Conservation (phyloP, 495 filamentous ascomycete species). For the Collariella sp. region DNA sequence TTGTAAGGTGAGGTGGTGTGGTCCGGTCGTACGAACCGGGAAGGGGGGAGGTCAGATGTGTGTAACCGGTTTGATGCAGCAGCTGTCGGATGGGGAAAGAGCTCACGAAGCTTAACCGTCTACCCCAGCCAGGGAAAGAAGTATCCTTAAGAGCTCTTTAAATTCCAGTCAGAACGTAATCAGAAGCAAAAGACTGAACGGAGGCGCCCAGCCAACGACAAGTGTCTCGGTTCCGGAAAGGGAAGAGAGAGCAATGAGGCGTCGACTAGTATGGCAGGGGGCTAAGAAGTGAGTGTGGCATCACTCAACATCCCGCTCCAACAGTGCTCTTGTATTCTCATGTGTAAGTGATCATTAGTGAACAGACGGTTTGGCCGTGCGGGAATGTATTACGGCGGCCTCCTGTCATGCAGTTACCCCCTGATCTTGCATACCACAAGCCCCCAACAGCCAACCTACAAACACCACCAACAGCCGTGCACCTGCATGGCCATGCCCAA, state of each 20-base stretch:
- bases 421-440: no score
- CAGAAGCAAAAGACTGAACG: neutral
- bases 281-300: neutral
- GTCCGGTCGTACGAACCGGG: slow-evolving; percentile 2
- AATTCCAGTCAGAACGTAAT: neutral
- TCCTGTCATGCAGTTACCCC: no score
- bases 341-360: no score
- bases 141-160: neutral
- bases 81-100: neutral
- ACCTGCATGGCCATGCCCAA: no score
- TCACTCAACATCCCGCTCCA: neutral
- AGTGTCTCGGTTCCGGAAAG: slow-evolving; percentile 5
- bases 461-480: no score
- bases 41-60: no score
- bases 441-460: no score
- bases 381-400: no score
- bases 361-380: no score
- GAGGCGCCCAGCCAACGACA: neutral
- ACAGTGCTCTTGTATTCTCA: no score
- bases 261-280: neutral
- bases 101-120: no score
- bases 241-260: slow-evolving; percentile 5
- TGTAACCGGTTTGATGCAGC: neutral
- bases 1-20: neutral
- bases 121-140: no score